These are phyloP conservation scores for Lobosporangium transversale DNA, from an alignment of 192 early-diverging fungal species.

Conservation along the genomic window DNA sequence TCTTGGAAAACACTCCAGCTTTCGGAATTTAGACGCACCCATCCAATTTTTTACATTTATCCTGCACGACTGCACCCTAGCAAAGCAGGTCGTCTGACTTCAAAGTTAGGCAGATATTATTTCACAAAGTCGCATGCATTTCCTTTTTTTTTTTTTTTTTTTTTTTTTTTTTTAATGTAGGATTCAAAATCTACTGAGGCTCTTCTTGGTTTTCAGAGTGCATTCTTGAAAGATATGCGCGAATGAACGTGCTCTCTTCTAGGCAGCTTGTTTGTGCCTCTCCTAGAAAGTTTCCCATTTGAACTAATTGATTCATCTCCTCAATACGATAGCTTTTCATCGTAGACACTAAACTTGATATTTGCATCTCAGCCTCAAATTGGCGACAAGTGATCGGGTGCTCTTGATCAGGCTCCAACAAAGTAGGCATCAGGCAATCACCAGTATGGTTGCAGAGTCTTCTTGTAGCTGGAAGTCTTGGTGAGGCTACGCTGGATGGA, in stretches of 20 bases:
- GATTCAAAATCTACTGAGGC: no score
- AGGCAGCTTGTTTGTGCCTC: conserved; percentile 25
- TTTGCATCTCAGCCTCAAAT: conserved; percentile 16
- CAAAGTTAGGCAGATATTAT: no score
- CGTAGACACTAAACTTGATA: conserved; percentile 15
- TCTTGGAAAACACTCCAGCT: no score
- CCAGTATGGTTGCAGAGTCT: conserved; percentile 7
- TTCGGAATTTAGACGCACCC: no score
- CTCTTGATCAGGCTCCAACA: conserved; percentile 18
- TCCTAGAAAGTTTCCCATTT: conserved; percentile 20
- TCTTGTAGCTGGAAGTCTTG: not conserved
- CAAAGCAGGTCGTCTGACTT: no score
- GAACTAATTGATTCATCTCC: conserved; percentile 30
- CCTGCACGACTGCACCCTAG: no score
- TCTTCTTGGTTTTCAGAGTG: conserved; percentile 10
- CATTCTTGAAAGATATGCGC: conserved; percentile 32
- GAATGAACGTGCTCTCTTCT: conserved; percentile 28
- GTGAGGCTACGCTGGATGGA: not conserved
- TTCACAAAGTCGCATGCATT: no score
- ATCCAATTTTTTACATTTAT: no score
- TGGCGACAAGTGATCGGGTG: conserved; percentile 16
- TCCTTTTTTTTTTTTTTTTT: no score
- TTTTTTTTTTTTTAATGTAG: no score
- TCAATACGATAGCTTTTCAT: conserved; percentile 35
- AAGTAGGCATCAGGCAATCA: conserved; percentile 18